These are phyloP conservation scores for Nicotiana tabacum DNA, from an alignment of 257 asterid genomes.

Conservation along the genomic window DNA sequence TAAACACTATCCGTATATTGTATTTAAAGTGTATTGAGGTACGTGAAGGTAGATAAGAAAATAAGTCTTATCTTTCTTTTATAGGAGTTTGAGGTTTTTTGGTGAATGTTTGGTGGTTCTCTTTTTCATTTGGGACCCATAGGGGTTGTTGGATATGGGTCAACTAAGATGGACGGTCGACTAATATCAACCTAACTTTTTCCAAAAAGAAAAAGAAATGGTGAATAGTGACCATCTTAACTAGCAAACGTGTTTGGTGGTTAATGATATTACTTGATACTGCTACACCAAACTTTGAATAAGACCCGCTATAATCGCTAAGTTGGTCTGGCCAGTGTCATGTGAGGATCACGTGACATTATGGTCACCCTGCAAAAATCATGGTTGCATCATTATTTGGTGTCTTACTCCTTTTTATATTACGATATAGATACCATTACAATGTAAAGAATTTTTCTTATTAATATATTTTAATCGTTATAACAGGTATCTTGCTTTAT, in stretches of 20 bases:
- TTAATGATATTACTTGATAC: no score
- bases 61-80: background rate
- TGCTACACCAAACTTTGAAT: background rate
- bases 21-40: background rate
- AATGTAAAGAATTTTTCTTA: no score
- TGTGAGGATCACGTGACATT: background rate
- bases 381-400: no score
- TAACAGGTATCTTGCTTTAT: no score
- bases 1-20: no score
- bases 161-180: background rate
- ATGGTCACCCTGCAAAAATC: no score
- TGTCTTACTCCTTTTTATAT: no score
- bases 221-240: background rate
- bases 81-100: background rate
- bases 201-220: background rate
- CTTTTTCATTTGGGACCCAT: background rate
- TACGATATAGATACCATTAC: no score
- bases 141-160: background rate
- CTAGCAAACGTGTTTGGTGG: background rate
- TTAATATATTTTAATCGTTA: no score
- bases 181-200: conserved; percentile 6
- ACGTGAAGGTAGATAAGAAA: background rate
- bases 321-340: background rate
- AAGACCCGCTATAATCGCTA: background rate
- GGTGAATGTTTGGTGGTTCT: background rate